Evolutionary conservation across 495 filamentous ascomycete species (phyloP).

Genomic region (Trypethelium eluteriae): DNA sequence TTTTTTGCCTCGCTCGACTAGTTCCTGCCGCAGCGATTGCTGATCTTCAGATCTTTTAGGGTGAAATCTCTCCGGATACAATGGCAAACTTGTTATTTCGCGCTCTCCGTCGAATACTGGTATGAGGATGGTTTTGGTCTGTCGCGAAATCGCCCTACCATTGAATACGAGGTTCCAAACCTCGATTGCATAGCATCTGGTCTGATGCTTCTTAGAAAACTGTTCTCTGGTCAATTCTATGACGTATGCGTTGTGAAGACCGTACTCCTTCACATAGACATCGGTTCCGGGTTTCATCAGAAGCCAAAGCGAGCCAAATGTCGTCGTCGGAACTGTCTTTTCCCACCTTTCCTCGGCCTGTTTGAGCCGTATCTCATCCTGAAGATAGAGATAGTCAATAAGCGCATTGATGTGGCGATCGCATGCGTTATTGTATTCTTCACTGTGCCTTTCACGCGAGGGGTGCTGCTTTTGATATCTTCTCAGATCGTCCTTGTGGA

Average conservation of each 20-base stretch:
- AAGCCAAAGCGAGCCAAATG: background rate
- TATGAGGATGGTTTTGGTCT: background rate
- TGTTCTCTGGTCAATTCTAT: background rate
- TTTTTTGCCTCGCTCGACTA: background rate
- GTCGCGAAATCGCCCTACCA: background rate
- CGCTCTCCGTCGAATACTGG: background rate
- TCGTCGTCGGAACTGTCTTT: background rate
- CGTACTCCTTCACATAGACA: background rate
- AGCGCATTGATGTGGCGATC: background rate
- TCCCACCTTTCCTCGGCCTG: background rate
- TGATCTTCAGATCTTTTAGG: background rate
- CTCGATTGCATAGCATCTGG: background rate
- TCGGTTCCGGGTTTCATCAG: background rate
- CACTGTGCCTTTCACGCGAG: background rate
- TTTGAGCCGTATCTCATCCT: background rate
- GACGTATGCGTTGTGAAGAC: background rate
- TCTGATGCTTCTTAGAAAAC: background rate
- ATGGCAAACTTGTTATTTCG: background rate
- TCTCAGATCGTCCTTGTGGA: background rate
- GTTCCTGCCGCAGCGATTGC: background rate
- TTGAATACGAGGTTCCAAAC: background rate
- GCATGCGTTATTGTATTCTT: background rate
- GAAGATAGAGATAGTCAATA: background rate
- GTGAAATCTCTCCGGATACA: background rate
- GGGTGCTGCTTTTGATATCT: background rate